Base-by-base conservation (phyloP, 1,139 yeast species). In the Debaryomycetaceae sp. region DNA sequence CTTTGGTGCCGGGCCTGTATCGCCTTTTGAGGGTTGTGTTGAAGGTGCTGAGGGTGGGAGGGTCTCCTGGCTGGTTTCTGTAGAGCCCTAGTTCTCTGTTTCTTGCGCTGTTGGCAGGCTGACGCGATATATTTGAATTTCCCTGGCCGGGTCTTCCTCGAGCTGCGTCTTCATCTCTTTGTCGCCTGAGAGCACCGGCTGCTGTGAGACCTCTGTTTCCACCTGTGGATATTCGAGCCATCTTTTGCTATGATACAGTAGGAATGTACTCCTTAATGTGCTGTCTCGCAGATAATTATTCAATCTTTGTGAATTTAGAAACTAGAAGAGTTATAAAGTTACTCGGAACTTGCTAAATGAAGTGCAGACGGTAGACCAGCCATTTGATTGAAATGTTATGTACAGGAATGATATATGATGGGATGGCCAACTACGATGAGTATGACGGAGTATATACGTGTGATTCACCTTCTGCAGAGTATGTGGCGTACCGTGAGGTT, bases 1-100 rank as follows among this genome's bases (percentile, higher is more conserved):
- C 95, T 32, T 69, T 66, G 0, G 86, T 81, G 8, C 95, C 95
- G 0, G 94, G 92, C 42, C 74, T 74, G 53, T 78, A 83, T 43
- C 87, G 66, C 43, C 78, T 71, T 48, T 75, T 75, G 35, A 56
- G 49, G 17, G 55, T 56, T 5, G 54, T 45, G 31, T 53, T 44
- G 1, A 52, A 35, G 3, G 58, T 49, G 31, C 50, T 53, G 15
- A 52, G 43, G 8, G 52, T 50, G 14, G 67, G 59, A 24, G 78
- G 76, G 48, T 75, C 80, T 1, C 79, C 79, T 0, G 81, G 80
- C 41, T 70, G 70, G 46, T 78, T 78, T 42, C 78, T 58, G 46
- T 68, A 59, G 11, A 75, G 50, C 1, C 81, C 80, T 4, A 65
- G 54, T 31, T 50, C 59, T 36, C 51, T 51, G 34, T 46, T 50